phyloP scores from a whole-genome alignment of 495 filamentous ascomycete genomes.

The Thozetella sp. region DNA sequence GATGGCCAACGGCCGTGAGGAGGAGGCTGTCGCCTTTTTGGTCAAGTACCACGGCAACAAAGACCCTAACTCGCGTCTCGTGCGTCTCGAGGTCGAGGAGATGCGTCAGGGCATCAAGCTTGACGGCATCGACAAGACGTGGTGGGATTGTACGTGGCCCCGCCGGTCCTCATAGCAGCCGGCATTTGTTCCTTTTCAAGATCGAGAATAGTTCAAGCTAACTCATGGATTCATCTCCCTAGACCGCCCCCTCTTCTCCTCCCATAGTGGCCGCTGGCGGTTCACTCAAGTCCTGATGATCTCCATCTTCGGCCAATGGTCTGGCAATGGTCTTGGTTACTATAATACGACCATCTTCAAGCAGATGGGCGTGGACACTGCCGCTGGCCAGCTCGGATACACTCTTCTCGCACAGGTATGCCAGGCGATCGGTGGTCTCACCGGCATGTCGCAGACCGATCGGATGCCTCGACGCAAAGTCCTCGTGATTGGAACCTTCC shows the following conservation, averaged over 20 bases:
- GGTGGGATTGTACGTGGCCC: slow-evolving; percentile 40
- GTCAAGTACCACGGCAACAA: slow-evolving; percentile 62
- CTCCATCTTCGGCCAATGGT: slow-evolving; percentile 54
- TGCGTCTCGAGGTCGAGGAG: slow-evolving; percentile 57
- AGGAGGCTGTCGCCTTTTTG: slow-evolving; percentile 55
- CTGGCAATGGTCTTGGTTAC: slow-evolving; percentile 45
- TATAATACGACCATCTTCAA: slow-evolving; percentile 37
- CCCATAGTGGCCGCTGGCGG: slow-evolving; percentile 48
- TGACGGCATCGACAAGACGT: slow-evolving; percentile 57
- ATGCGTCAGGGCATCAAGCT: slow-evolving; percentile 57
- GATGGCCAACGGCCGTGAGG: slow-evolving; percentile 52
- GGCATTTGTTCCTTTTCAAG: no score
- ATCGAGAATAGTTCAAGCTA: no score
- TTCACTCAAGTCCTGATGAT: slow-evolving; percentile 50
- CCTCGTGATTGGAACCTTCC: slow-evolving; percentile 38
- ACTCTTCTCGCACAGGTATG: slow-evolving; percentile 46
- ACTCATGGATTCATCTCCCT: no score
- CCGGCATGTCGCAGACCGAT: slow-evolving; percentile 40
- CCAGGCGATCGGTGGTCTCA: slow-evolving; percentile 43
- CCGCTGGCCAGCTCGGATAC: slow-evolving; percentile 40
- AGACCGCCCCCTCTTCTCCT: slow-evolving; percentile 40
- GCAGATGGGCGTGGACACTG: slow-evolving; percentile 26
- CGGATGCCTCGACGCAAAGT: slow-evolving; percentile 48
- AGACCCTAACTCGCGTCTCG: slow-evolving; percentile 51
- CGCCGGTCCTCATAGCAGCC: no score